Evolutionary conservation across 1,139 yeast genomes (phyloP).

Genomic region (Scheffersomyces titani): DNA sequence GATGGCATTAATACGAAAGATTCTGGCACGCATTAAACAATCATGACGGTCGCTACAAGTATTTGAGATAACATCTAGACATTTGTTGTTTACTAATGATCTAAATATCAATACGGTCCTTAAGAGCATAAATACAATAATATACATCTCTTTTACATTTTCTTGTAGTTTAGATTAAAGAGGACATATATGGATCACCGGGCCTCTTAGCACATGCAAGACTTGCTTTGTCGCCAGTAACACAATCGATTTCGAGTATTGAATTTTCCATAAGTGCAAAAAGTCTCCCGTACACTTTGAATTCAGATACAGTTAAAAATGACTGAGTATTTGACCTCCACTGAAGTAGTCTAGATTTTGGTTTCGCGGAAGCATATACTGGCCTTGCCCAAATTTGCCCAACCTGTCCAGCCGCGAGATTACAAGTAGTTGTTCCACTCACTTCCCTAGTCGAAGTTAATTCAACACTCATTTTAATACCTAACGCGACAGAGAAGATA

Average conservation of each 20-base stretch:
- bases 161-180: background rate
- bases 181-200: background rate
- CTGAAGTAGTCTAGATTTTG: constrained; percentile 13
- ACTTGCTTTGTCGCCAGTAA: constrained; percentile 20
- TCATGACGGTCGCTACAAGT: background rate
- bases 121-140: background rate
- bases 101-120: background rate
- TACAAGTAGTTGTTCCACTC: constrained; percentile 17
- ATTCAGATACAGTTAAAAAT: constrained; percentile 14
- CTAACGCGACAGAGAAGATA: constrained; percentile 8
- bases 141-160: background rate
- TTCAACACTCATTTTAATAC: constrained; percentile 2
- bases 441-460: constrained; percentile 4
- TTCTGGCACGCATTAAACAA: constrained; percentile 1
- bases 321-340: constrained; percentile 10
- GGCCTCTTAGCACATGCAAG: background rate
- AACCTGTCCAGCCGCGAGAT: constrained; percentile 15
- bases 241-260: constrained; percentile 18
- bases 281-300: constrained; percentile 9
- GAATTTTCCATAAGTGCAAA: constrained; percentile 13
- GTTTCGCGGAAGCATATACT: constrained; percentile 9
- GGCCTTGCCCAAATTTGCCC: constrained; percentile 27
- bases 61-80: background rate
- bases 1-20: constrained; percentile 13
- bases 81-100: background rate